Percentiles rank a stretch among this genome's conserved stretches.
Conservation (phyloP, 2,329 filamentous ascomycete species). For the Trichophyton simii region DNA sequence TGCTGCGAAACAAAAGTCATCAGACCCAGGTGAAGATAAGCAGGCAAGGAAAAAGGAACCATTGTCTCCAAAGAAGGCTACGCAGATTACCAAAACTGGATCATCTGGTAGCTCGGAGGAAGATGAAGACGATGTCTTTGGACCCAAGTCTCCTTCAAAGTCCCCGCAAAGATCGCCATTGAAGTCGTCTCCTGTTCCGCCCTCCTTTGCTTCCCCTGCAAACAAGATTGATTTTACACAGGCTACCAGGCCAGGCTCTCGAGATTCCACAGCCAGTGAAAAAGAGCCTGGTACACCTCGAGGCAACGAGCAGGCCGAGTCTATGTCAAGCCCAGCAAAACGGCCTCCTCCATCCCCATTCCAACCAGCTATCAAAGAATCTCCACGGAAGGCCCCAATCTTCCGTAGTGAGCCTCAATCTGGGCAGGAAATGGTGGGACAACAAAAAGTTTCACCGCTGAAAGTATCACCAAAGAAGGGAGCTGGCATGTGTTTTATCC, state of each 20-base stretch:
- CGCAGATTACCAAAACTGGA: slow-evolving; percentile 32
- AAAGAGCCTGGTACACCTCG: neutral
- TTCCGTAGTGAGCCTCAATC: slow-evolving; percentile 15
- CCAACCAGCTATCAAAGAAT: slow-evolving; percentile 31
- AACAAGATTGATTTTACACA: slow-evolving; percentile 26
- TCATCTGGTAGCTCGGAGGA: slow-evolving; percentile 24
- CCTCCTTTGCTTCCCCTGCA: slow-evolving; percentile 24
- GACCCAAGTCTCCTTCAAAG: slow-evolving; percentile 24
- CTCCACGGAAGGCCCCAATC: slow-evolving; percentile 26
- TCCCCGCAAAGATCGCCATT: slow-evolving; percentile 24
- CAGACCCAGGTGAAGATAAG: slow-evolving; percentile 12
- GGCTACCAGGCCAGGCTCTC: slow-evolving; percentile 3
- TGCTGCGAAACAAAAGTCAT: slow-evolving; percentile 20
- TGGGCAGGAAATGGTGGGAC: neutral
- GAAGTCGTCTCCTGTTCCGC: slow-evolving; percentile 18
- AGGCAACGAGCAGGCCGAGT: slow-evolving; percentile 10
- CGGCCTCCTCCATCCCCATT: slow-evolving; percentile 34
- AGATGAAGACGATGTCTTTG: slow-evolving; percentile 33
- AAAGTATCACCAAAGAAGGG: slow-evolving; percentile 35
- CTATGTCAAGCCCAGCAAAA: slow-evolving; percentile 35
- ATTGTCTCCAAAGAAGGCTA: slow-evolving; percentile 38
- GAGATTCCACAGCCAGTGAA: neutral
- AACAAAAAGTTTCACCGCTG: slow-evolving; percentile 24
- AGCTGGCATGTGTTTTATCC: slow-evolving; percentile 25
- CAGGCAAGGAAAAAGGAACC: slow-evolving; percentile 22